Percentiles rank a stretch among this genome's conserved stretches.
phyloP scores from a whole-genome alignment of 1,139 yeast genomes.

The Hansenula sp. region DNA sequence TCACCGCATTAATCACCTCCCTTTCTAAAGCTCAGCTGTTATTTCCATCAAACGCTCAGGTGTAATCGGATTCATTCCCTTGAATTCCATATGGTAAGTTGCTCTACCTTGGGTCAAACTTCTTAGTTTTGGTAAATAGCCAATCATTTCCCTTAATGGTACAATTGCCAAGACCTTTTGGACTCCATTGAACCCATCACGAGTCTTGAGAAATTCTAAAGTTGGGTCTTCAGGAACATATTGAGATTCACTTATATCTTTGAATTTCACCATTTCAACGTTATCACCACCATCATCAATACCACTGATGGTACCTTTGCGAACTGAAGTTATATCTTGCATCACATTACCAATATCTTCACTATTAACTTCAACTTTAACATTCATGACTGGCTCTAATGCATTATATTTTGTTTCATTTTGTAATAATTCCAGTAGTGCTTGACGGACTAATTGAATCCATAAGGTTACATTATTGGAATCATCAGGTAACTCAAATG shows the following conservation, averaged over 20 bases:
- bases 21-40: slow-evolving; percentile 21
- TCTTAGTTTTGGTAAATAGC: slow-evolving; percentile 73
- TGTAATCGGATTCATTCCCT: slow-evolving; percentile 64
- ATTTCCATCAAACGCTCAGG: slow-evolving; percentile 42
- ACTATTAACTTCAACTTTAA: slow-evolving; percentile 63
- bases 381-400: slow-evolving; percentile 86
- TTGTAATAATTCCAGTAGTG: slow-evolving; percentile 37
- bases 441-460: slow-evolving; percentile 40
- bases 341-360: slow-evolving; percentile 79
- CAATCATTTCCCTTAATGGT: slow-evolving; percentile 87
- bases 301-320: slow-evolving; percentile 65
- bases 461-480: slow-evolving; percentile 36
- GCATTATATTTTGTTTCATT: slow-evolving; percentile 38
- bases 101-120: slow-evolving; percentile 91
- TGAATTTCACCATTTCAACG: slow-evolving; percentile 40
- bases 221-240: slow-evolving; percentile 60
- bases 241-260: slow-evolving; percentile 45
- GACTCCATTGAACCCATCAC: slow-evolving; percentile 27
- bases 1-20: no score
- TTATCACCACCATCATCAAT: slow-evolving; percentile 56
- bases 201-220: slow-evolving; percentile 22
- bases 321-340: slow-evolving; percentile 69
- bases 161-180: slow-evolving; percentile 71
- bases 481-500: slow-evolving; percentile 56
- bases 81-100: slow-evolving; percentile 71